These are phyloP conservation scores for Kazachstania viticola DNA, from an alignment of 805 yeast species.

Conservation along the genomic window DNA sequence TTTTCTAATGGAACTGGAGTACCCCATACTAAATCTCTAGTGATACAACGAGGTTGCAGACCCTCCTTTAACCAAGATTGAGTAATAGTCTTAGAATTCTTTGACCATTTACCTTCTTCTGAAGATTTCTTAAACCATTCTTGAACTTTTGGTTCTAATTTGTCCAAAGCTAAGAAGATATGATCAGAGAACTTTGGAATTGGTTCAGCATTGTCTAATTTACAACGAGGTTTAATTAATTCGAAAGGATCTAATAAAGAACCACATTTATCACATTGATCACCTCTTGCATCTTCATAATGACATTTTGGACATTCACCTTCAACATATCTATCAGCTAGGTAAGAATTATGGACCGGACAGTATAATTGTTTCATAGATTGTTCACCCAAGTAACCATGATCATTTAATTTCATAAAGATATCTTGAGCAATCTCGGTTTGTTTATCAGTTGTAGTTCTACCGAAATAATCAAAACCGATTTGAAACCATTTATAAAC, in stretches of 20 bases:
- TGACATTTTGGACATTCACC: slow-evolving; percentile 94
- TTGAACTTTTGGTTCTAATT: slow-evolving; percentile 64
- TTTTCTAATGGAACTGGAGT: slow-evolving; percentile 91
- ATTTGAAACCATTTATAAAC: slow-evolving; percentile 96
- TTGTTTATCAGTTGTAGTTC: slow-evolving; percentile 87
- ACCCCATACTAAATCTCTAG: slow-evolving; percentile 97
- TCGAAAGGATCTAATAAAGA: slow-evolving; percentile 81
- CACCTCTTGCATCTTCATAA: slow-evolving; percentile 97
- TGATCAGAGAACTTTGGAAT: slow-evolving; percentile 74
- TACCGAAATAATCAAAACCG: slow-evolving; percentile 89
- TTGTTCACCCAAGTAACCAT: slow-evolving; percentile 76
- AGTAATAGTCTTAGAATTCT: slow-evolving; percentile 80
- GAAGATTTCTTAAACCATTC: slow-evolving; percentile 64
- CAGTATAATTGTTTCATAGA: slow-evolving; percentile 86
- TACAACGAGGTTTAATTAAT: slow-evolving; percentile 89
- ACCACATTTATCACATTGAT: slow-evolving; percentile 98
- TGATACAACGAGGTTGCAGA: slow-evolving; percentile 85
- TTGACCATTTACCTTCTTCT: slow-evolving; percentile 77
- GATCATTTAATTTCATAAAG: slow-evolving; percentile 62
- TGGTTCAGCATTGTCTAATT: slow-evolving; percentile 77
- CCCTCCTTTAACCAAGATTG: slow-evolving; percentile 92
- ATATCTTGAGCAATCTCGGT: slow-evolving; percentile 94
- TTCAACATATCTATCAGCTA: slow-evolving; percentile 95
- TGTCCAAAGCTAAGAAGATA: slow-evolving; percentile 71
- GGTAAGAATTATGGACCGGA: slow-evolving; percentile 75